phyloP scores from a whole-genome alignment of 192 early-diverging fungal species.

The Rhizoclosmatium sp. region DNA sequence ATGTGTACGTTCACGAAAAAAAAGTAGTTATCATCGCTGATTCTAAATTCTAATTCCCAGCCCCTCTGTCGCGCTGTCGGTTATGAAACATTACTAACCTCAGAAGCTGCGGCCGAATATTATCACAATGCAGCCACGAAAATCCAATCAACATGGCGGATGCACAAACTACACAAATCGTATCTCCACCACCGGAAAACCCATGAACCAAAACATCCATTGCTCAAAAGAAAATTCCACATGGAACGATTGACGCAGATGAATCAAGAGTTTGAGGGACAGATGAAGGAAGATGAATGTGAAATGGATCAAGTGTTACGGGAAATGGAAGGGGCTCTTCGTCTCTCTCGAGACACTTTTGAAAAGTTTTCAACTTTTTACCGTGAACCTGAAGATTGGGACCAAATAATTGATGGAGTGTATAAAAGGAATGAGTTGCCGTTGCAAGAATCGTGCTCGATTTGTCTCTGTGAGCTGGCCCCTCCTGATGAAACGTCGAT shows the following conservation, averaged over 20 bases:
- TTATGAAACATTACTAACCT: slow-evolving; percentile 17
- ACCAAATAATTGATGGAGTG: slow-evolving; percentile 4
- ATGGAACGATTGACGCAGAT: neutral
- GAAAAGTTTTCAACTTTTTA: slow-evolving; percentile 13
- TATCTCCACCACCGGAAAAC: neutral
- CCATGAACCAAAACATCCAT: slow-evolving; percentile 15
- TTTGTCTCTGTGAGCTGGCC: slow-evolving; percentile 21
- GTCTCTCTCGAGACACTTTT: slow-evolving; percentile 14
- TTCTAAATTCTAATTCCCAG: neutral
- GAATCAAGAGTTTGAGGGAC: neutral
- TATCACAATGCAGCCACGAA: slow-evolving; percentile 2
- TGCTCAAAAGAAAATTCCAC: slow-evolving; percentile 8
- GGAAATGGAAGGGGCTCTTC: slow-evolving; percentile 19
- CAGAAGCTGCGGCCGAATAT: slow-evolving; percentile 4
- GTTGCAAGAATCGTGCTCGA: slow-evolving; percentile 24
- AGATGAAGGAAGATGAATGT: neutral
- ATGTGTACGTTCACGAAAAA: neutral
- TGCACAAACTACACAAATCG: neutral
- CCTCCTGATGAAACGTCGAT: neutral
- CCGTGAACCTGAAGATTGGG: slow-evolving; percentile 12
- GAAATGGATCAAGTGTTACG: slow-evolving; percentile 5
- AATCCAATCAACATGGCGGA: slow-evolving; percentile 28
- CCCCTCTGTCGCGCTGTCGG: slow-evolving; percentile 10
- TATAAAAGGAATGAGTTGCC: neutral
- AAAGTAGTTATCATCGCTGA: neutral